These are phyloP conservation scores for Ananas comosus DNA, from an alignment of 176 grass and related monocot species.

Conservation along the genomic window DNA sequence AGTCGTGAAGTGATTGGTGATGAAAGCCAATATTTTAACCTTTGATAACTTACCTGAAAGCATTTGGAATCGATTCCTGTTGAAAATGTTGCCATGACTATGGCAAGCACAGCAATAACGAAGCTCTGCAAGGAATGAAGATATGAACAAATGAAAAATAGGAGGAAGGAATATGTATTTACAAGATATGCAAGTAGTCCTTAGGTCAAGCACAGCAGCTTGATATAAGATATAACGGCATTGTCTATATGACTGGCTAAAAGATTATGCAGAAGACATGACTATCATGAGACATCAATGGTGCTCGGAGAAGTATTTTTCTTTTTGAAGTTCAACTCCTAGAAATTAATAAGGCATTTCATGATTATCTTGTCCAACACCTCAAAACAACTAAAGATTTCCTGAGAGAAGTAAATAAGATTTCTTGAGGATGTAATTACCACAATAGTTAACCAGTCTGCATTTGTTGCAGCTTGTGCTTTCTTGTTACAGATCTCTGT, in stretches of 20 bases:
- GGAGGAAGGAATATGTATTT: not conserved
- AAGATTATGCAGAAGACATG: no score
- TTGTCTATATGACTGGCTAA: no score
- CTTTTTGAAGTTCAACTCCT: no score
- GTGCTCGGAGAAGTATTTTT: no score
- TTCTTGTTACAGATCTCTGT: constrained; percentile 78
- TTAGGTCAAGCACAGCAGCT: not conserved
- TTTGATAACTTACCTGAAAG: constrained; percentile 36
- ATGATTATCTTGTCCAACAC: no score
- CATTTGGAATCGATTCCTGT: constrained; percentile 94
- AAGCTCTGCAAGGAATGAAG: constrained; percentile 48
- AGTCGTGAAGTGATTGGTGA: not conserved
- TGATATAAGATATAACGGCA: not conserved
- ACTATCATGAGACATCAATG: no score
- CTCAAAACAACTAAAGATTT: not conserved
- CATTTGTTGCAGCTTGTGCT: constrained; percentile 46
- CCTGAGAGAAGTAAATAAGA: not conserved
- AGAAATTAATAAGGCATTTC: no score
- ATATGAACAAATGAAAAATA: not conserved
- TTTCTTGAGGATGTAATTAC: constrained; percentile 22
- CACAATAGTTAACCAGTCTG: constrained; percentile 82
- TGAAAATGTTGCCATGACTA: constrained; percentile 86
- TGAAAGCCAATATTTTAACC: not conserved
- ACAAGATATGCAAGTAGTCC: not conserved
- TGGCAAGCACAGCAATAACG: constrained; percentile 72